Percentiles rank a stretch among this genome's conserved stretches.
Conservation (phyloP, 179 eudicot species). For the Silene coronaria region DNA sequence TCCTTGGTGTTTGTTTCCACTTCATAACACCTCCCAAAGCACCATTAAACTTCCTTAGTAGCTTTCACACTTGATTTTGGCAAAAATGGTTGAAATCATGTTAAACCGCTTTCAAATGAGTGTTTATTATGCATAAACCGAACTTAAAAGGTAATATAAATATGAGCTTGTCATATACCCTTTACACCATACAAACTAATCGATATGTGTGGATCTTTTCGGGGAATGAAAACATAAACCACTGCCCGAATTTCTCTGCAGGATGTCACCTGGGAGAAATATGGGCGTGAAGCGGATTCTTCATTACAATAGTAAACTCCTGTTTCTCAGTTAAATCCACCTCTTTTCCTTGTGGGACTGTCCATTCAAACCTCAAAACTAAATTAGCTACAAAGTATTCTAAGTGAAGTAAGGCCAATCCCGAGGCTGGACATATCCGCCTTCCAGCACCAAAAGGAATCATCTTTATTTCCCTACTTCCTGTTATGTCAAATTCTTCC, state of each 20-base stretch:
- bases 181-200: no score
- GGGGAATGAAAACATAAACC: no score
- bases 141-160: no score
- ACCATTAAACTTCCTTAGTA: no score
- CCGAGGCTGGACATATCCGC: slow-evolving; percentile 12
- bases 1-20: no score
- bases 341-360: background rate
- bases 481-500: slow-evolving; percentile 19
- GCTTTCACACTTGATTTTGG: no score
- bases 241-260: background rate
- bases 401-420: slow-evolving; percentile 12
- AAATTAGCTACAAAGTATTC: slow-evolving; percentile 16
- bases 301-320: slow-evolving; percentile 17
- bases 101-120: no score
- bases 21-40: no score
- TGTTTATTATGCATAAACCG: no score
- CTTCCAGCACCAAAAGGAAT: slow-evolving; percentile 20
- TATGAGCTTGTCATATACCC: no score
- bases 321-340: slow-evolving; percentile 14
- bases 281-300: slow-evolving; percentile 11
- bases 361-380: slow-evolving; percentile 14
- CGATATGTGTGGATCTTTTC: no score
- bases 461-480: slow-evolving; percentile 18
- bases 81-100: no score
- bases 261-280: slow-evolving; percentile 3